A percentile compares a stretch with the other conserved stretches of the same genome.
Conservation (phyloP, 2,329 filamentous ascomycete genomes). For the Claviceps humidiphila region DNA sequence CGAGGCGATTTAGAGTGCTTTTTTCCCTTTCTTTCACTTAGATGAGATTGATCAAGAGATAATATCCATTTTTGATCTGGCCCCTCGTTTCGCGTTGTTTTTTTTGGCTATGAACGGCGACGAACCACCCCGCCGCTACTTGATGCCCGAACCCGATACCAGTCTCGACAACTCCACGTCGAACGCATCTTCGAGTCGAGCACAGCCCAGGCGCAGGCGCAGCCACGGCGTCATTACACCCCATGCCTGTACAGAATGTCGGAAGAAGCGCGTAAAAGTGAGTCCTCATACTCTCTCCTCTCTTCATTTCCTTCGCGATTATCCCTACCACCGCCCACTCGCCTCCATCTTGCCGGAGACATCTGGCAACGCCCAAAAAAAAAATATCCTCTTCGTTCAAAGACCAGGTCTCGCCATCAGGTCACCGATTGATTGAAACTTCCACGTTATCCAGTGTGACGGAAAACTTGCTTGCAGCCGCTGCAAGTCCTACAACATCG, state of each 20-base stretch:
- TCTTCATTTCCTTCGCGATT: too few relatives aligned
- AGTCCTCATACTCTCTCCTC: not conserved
- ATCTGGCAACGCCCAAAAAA: too few relatives aligned
- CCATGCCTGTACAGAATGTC: conserved; percentile 46
- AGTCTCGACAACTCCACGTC: not conserved
- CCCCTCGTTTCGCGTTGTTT: not conserved
- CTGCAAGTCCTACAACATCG: conserved; percentile 33
- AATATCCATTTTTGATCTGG: too few relatives aligned
- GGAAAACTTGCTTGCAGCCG: conserved; percentile 40
- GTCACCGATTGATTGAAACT: not conserved
- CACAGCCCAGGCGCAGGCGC: conserved; percentile 30
- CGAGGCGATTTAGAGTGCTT: too few relatives aligned
- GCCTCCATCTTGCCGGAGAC: too few relatives aligned
- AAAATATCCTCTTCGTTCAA: too few relatives aligned
- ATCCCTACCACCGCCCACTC: too few relatives aligned
- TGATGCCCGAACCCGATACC: not conserved
- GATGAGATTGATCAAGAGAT: too few relatives aligned
- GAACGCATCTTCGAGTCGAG: not conserved
- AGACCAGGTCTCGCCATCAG: too few relatives aligned
- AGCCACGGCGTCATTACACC: conserved; percentile 42
- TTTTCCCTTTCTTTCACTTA: too few relatives aligned
- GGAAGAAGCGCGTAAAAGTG: conserved; percentile 48
- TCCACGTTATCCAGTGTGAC: conserved; percentile 34
- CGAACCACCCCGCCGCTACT: not conserved
- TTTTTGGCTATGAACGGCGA: not conserved